A percentile compares a stretch with the other conserved stretches of the same genome.
These are phyloP conservation scores for Mollisiaceae sp. DNA, from an alignment of 2,329 filamentous ascomycete genomes.

Conservation along the genomic window DNA sequence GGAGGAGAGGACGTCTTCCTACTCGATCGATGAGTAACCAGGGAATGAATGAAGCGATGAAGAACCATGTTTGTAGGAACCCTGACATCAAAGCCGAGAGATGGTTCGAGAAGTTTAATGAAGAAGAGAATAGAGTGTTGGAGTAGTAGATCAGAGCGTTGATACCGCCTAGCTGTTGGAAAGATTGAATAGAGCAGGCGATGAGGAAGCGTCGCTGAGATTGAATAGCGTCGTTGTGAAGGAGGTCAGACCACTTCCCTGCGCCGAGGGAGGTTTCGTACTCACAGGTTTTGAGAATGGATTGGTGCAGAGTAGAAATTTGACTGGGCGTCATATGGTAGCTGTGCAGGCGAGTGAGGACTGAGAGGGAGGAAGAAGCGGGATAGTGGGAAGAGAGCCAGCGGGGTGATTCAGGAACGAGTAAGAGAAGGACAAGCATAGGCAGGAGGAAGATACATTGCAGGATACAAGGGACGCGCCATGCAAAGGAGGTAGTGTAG, in stretches of 20 bases:
- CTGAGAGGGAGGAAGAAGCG: slow-evolving; percentile 48
- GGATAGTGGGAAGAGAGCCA: slow-evolving; percentile 50
- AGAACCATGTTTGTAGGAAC: slow-evolving; percentile 55
- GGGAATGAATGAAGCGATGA: slow-evolving; percentile 48
- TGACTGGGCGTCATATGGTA: slow-evolving; percentile 31
- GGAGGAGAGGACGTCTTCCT: slow-evolving; percentile 71
- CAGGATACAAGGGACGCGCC: slow-evolving; percentile 66
- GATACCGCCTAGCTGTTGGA: slow-evolving; percentile 55
- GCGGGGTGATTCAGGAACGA: slow-evolving; percentile 56
- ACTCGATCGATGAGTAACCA: slow-evolving; percentile 56
- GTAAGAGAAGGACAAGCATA: slow-evolving; percentile 57
- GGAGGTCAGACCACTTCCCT: slow-evolving; percentile 37
- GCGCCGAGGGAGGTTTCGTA: slow-evolving; percentile 45
- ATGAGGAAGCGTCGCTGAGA: slow-evolving; percentile 56
- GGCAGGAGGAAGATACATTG: slow-evolving; percentile 62
- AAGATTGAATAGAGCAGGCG: slow-evolving; percentile 53
- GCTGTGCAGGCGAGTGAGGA: slow-evolving; percentile 57
- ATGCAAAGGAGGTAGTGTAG: slow-evolving; percentile 50
- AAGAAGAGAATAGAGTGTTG: slow-evolving; percentile 52
- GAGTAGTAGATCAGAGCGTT: slow-evolving; percentile 51
- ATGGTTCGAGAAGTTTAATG: slow-evolving; percentile 48
- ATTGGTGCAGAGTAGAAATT: slow-evolving; percentile 38
- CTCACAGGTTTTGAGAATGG: slow-evolving; percentile 43
- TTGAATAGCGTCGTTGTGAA: slow-evolving; percentile 43
- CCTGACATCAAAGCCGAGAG: slow-evolving; percentile 58